Evolutionary conservation across 2,329 filamentous ascomycete species (phyloP).

Genomic region (Colletotrichum sidae): DNA sequence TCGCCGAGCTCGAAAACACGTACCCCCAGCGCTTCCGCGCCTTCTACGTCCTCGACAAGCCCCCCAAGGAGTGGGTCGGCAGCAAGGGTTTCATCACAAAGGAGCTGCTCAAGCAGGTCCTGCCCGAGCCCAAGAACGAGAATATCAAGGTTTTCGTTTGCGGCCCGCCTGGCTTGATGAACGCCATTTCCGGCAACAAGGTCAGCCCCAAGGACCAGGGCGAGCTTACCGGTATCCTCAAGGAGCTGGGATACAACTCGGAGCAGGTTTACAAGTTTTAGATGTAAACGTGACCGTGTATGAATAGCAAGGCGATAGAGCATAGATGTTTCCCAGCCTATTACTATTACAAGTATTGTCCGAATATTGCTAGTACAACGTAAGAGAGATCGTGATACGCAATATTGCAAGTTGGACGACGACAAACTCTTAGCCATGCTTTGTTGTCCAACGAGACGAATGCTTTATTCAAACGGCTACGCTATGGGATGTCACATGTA

Average conservation of each 20-base stretch:
- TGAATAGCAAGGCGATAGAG: constrained; percentile 34
- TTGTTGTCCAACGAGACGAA: too few relatives aligned
- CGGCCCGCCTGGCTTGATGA: constrained; percentile 92
- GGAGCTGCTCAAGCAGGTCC: constrained; percentile 92
- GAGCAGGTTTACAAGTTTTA: constrained; percentile 98
- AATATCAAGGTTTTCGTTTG: constrained; percentile 98
- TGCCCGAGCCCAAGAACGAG: constrained; percentile 90
- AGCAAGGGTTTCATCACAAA: constrained; percentile 86
- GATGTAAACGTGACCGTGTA: constrained; percentile 14
- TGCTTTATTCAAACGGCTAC: not conserved
- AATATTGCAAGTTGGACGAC: not conserved
- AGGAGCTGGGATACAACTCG: constrained; percentile 77
- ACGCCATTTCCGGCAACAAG: constrained; percentile 90
- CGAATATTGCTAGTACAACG: too few relatives aligned
- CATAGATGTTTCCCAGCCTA: constrained; percentile 22
- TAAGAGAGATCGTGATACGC: not conserved
- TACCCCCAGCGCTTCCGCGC: constrained; percentile 95
- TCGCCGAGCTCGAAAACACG: constrained; percentile 89
- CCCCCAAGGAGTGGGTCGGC: constrained; percentile 80
- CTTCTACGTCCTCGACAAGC: constrained; percentile 93
- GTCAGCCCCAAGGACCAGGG: constrained; percentile 94
- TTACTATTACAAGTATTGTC: not conserved
- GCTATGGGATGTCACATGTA: not conserved
- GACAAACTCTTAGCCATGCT: too few relatives aligned
- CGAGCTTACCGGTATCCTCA: constrained; percentile 83